Percentiles rank a stretch among this genome's conserved stretches.
phyloP scores from a whole-genome alignment of 179 eudicot genomes.

The Carnegiea gigantea region DNA sequence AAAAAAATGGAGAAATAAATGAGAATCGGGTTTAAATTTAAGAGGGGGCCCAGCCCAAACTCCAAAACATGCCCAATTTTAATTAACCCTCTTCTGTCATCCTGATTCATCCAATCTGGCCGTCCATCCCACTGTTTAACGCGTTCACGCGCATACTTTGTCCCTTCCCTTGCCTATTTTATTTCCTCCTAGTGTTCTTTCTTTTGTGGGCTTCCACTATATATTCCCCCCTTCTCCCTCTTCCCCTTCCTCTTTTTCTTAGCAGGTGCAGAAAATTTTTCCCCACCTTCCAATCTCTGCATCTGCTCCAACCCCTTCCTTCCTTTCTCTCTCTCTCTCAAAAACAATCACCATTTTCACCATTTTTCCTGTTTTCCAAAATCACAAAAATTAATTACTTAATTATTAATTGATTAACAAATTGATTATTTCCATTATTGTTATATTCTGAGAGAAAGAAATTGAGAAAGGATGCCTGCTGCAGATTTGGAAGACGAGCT shows the following conservation, averaged over 20 bases:
- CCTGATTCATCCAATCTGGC: not conserved
- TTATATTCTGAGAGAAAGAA: not conserved
- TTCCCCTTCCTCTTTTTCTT: not conserved
- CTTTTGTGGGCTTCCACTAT: not conserved
- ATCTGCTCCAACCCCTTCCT: not conserved
- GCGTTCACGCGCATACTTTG: not conserved
- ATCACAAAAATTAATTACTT: too few species aligned
- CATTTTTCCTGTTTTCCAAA: too few species aligned
- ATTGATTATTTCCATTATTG: too few species aligned
- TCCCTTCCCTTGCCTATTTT: not conserved
- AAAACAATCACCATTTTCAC: too few species aligned
- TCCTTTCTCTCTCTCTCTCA: not conserved
- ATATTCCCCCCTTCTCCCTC: not conserved
- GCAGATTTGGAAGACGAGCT: not conserved
- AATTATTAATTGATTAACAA: too few species aligned
- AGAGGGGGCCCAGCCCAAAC: not conserved
- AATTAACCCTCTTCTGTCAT: not conserved
- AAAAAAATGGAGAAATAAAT: not conserved
- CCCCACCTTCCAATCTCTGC: conserved; percentile 1
- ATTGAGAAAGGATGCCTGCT: not conserved
- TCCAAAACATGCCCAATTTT: not conserved
- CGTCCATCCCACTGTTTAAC: not conserved
- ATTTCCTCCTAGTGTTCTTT: too few species aligned
- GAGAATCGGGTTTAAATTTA: not conserved
- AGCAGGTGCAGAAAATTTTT: conserved; percentile 2